Conservation (phyloP, 441 rosid species). For the Aquilaria agallochum region DNA sequence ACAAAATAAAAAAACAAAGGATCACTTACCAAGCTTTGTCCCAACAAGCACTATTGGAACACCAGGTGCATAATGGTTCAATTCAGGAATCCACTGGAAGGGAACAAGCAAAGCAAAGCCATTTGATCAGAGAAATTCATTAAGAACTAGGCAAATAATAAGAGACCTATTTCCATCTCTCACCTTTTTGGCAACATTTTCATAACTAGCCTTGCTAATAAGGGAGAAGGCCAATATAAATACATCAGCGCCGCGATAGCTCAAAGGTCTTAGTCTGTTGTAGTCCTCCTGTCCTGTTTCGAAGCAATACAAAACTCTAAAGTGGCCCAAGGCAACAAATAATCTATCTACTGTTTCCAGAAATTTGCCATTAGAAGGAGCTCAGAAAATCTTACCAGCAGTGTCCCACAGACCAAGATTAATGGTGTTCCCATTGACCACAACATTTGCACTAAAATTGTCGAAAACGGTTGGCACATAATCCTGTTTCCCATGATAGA, state of each 20-base stretch:
- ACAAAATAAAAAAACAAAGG: not conserved
- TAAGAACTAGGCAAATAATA: not conserved
- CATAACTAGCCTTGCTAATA: constrained; percentile 46
- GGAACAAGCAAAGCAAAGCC: constrained; percentile 1
- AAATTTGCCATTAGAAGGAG: constrained; percentile 1
- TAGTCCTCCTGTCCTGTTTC: constrained; percentile 43
- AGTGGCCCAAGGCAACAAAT: not conserved
- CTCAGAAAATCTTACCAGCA: constrained; percentile 36
- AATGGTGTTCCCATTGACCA: constrained; percentile 49
- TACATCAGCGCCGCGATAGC: constrained; percentile 47
- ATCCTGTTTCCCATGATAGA: constrained; percentile 37
- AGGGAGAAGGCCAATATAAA: constrained; percentile 50
- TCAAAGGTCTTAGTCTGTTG: constrained; percentile 45
- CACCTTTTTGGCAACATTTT: constrained; percentile 44
- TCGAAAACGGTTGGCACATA: constrained; percentile 64
- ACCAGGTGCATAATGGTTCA: constrained; percentile 40
- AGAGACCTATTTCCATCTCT: not conserved
- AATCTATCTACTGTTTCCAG: not conserved
- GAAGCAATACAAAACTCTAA: constrained; percentile 9
- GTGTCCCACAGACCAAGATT: constrained; percentile 71
- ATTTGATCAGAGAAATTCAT: constrained; percentile 1
- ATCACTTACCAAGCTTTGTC: constrained; percentile 37
- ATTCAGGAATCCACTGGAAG: constrained; percentile 44
- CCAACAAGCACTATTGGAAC: constrained; percentile 45
- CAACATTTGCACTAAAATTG: constrained; percentile 68